Conservation (phyloP, 495 filamentous ascomycete species). For the Xylaria cubensis region DNA sequence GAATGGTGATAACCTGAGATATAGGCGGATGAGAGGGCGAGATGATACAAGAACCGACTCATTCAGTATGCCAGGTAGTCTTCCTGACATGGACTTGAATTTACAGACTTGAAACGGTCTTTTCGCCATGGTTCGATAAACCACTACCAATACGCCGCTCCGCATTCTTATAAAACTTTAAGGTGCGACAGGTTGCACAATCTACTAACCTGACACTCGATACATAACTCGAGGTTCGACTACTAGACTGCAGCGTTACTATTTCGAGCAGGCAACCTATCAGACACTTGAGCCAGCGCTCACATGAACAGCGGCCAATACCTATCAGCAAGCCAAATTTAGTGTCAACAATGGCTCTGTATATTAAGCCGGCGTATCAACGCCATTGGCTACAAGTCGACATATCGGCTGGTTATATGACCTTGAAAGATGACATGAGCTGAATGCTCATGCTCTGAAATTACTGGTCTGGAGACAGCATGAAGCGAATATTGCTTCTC, state of each 20-base stretch:
- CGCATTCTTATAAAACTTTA: background rate
- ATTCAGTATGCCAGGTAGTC: constrained; percentile 41
- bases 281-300: background rate
- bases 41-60: constrained; percentile 34
- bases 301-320: background rate
- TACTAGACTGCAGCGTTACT: too few species aligned
- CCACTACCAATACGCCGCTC: background rate
- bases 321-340: background rate
- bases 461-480: background rate
- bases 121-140: constrained; percentile 2
- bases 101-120: constrained; percentile 15
- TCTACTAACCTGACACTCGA: background rate
- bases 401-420: background rate
- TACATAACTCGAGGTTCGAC: background rate
- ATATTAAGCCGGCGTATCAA: background rate
- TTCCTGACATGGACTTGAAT: constrained; percentile 39
- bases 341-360: background rate
- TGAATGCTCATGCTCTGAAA: constrained; percentile 2
- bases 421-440: background rate
- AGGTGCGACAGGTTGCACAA: background rate
- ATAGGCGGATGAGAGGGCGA: constrained; percentile 44
- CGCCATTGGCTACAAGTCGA: background rate
- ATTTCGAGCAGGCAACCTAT: background rate
- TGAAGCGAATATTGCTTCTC: background rate
- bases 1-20: constrained; percentile 46